phyloP scores from a whole-genome alignment of 805 yeast genomes.

The Cyberlindnera samutprakarnensis region DNA sequence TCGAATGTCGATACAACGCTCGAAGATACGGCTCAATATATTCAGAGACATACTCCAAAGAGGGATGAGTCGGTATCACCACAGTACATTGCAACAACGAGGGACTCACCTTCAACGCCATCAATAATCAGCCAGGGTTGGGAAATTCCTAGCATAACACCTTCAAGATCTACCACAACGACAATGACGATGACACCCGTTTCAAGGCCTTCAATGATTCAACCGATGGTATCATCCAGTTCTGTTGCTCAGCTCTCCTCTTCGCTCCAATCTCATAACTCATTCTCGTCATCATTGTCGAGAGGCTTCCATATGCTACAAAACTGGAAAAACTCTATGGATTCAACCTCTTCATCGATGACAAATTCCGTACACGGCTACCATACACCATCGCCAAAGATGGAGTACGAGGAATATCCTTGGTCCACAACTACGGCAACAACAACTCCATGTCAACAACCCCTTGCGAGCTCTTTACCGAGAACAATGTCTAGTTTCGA shows the following conservation, averaged over 20 bases:
- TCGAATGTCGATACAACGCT: too few species aligned
- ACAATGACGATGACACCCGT: constrained; percentile 26
- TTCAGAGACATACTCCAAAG: too few species aligned
- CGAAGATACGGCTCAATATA: too few species aligned
- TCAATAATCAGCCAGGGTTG: constrained; percentile 27
- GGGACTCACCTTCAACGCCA: constrained; percentile 16
- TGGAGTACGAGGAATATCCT: constrained; percentile 35
- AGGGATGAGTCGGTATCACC: too few species aligned
- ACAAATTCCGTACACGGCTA: constrained; percentile 15
- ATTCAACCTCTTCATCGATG: constrained; percentile 25
- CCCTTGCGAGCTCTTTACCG: constrained; percentile 15
- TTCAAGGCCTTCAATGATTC: constrained; percentile 24
- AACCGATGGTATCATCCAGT: constrained; percentile 28
- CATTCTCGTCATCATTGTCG: constrained; percentile 26
- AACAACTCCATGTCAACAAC: constrained; percentile 3
- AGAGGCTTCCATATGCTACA: constrained; percentile 18
- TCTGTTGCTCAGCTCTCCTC: constrained; percentile 32
- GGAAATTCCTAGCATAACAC: constrained; percentile 32
- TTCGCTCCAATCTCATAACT: constrained; percentile 26
- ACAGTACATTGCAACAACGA: not conserved
- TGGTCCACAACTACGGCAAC: constrained; percentile 18
- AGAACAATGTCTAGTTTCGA: constrained; percentile 13
- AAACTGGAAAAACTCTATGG: constrained; percentile 19
- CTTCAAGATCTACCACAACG: constrained; percentile 18
- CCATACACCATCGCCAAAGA: constrained; percentile 29